Base-by-base conservation (phyloP, 2,329 filamentous ascomycete genomes). In the Arthroderma uncinatum region DNA sequence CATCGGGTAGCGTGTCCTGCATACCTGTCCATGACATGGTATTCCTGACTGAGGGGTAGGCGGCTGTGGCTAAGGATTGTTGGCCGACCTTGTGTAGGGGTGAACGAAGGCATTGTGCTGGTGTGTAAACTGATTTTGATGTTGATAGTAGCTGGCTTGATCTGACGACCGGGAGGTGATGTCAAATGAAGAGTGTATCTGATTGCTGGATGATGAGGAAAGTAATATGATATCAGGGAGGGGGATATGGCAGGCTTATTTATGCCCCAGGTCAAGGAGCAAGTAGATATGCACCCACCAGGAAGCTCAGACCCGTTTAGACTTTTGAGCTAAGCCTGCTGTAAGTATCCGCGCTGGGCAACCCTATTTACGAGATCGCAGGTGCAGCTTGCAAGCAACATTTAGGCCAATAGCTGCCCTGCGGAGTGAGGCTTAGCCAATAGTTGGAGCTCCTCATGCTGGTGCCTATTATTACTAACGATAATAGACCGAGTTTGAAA, bases 81-180 rank as follows among this genome's bases (percentile, higher is more conserved):
- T 5, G 23, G 47, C 14, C 14, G 47, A 1, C 25, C 28, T 9
- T 25, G 23, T 3, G 23, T 65, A 64, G 61, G 61, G 52, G 59
- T 37, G 53, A 60, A 19, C 21, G 58, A 61, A 53, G 61, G 61
- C 61, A 64, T 85, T 84, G 64, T 91, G 58, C 48, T 53, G 40
- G 25, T 33, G 47, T 50, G n/a, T 30, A 7, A 30, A 5, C 6
- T 34, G 12, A 6, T 34, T 34, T 12, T 50, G 12, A 16, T 19
- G 47, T 50, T n/a, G 23, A 9, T 10, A n/a, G 5, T 50, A 14
- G 25, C n/a, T n/a, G n/a, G n/a, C n/a, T n/a, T n/a, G n/a, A n/a
- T n/a, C n/a, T n/a, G n/a, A n/a, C n/a, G n/a, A n/a, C n/a, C n/a
- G n/a, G n/a, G n/a, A 14, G 14, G 5, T 5, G 9, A 25, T 4